Base-by-base conservation (phyloP, 1,284 basidiomycete genomes). In the Sporisorium iseilematis-ciliati region DNA sequence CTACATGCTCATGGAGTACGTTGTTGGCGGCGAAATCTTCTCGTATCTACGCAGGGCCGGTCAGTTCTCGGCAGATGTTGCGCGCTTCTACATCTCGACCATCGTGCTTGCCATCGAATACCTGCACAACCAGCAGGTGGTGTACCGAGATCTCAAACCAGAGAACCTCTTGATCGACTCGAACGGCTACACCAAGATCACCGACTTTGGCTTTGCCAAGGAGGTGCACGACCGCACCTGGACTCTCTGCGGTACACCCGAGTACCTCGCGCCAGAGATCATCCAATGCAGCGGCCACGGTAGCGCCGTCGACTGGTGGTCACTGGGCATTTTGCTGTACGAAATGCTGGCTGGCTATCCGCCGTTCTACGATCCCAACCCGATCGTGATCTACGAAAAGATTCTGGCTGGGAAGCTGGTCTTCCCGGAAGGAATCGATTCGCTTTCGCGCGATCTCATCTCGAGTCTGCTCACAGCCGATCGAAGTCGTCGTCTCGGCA, bases 1-100 rank as follows among this genome's bases (percentile, higher is more conserved):
- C 45, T 89, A 89, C 83, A 88, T 89, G 87, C 78, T 89, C 45
- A 81, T 88, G 48, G 88, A 88, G 7, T 88, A 88, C 65, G 86
- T 88, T 6, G 87, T 87, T 3, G 88, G 88, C 8, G 88, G 88
- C 58, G 88, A 89, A 60, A 73, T 89, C 20, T 89, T 89, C 77
- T 87, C 87, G 4, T 87, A 88, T 56, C 78, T 88, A 18, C 84
- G 88, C 38, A 45, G 81, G 11, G 82, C 78, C 5, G 76, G 79
- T 12, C 82, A 87, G 12, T 88, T 89, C 81, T 86, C 88, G 0
- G 83, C 87, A 11, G 88, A 88, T 65, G 88, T 88, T 14, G 87
- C 88, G 18, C 82, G 88, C 14, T 89, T 88, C 81, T 89, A 88
- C 77, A 86, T 88, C 52, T 87, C 88, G 2, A 86, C 86, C 48